phyloP scores from a whole-genome alignment of 192 early-diverging fungal genomes.

The Dimargaris xerosporica region DNA sequence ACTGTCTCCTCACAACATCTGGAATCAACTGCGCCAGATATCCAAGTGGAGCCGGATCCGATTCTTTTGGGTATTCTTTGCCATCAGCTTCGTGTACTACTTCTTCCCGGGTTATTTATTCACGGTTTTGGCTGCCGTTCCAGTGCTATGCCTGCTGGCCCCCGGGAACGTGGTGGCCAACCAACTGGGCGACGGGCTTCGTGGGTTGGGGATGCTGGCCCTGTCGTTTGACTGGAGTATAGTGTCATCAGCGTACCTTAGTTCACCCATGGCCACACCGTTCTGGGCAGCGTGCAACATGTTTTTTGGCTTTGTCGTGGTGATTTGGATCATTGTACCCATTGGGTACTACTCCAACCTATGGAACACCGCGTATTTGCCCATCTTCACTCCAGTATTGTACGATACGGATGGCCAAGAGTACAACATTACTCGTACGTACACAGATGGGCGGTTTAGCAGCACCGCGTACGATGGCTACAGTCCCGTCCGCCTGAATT shows the following conservation, averaged over 20 bases:
- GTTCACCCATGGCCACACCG: constrained; percentile 55
- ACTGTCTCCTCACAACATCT: too few species aligned
- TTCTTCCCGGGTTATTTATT: constrained; percentile 51
- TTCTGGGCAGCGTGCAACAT: constrained; percentile 56
- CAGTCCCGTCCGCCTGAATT: constrained; percentile 48
- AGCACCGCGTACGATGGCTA: constrained; percentile 35
- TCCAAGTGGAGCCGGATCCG: constrained; percentile 23
- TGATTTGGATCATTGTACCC: constrained; percentile 61
- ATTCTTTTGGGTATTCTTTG: constrained; percentile 32
- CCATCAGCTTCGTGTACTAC: constrained; percentile 31
- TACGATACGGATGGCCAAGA: constrained; percentile 36
- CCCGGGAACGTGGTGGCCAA: constrained; percentile 26
- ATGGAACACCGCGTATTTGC: constrained; percentile 40
- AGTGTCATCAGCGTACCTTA: constrained; percentile 35
- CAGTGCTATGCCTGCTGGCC: constrained; percentile 41
- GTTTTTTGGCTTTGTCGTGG: constrained; percentile 50
- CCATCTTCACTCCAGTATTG: constrained; percentile 46
- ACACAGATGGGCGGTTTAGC: constrained; percentile 34
- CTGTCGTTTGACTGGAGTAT: constrained; percentile 64
- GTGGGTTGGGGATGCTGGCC: constrained; percentile 52
- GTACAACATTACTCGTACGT: constrained; percentile 40
- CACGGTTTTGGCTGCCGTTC: constrained; percentile 46
- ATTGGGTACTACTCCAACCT: constrained; percentile 51
- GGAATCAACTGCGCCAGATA: neutral
- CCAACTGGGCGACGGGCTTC: constrained; percentile 32